A percentile compares a stretch with the other conserved stretches of the same genome.
Conservation (phyloP, 495 filamentous ascomycete species). For the Daldinia bambusicola region DNA sequence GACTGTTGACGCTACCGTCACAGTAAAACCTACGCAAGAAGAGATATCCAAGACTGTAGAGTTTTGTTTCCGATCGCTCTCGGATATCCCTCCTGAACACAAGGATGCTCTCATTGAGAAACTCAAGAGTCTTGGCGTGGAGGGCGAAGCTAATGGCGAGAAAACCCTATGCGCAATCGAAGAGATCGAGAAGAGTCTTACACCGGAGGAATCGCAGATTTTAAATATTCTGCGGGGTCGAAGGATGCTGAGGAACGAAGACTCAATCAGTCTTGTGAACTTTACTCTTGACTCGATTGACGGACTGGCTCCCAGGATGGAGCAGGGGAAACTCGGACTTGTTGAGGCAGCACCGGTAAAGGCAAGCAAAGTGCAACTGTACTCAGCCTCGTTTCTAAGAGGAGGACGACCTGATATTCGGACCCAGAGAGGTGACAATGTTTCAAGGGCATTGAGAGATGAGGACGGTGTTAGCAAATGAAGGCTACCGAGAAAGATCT, state of each 20-base stretch:
- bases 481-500: neutral
- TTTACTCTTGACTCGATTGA: slow-evolving; percentile 52
- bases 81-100: slow-evolving; percentile 37
- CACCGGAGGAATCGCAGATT: slow-evolving; percentile 49
- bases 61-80: slow-evolving; percentile 52
- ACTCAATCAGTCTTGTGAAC: slow-evolving; percentile 49
- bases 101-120: slow-evolving; percentile 43
- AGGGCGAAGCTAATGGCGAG: slow-evolving; percentile 11
- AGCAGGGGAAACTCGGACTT: slow-evolving; percentile 47
- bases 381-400: slow-evolving; percentile 11
- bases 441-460: neutral
- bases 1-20: slow-evolving; percentile 46
- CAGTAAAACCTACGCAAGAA: slow-evolving; percentile 48
- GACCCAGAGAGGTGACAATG: slow-evolving; percentile 15
- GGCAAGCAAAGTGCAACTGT: neutral
- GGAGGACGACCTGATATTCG: slow-evolving; percentile 14
- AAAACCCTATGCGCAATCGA: slow-evolving; percentile 10
- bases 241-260: slow-evolving; percentile 44
- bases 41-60: slow-evolving; percentile 53
- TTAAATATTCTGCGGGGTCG: slow-evolving; percentile 47
- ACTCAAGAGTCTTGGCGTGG: slow-evolving; percentile 31
- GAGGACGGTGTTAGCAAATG: neutral
- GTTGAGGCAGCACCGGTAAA: slow-evolving; percentile 5
- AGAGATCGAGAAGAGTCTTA: slow-evolving; percentile 37
- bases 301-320: slow-evolving; percentile 47